Base-by-base conservation (phyloP, 177 flowering plant genomes). In the Vitis hybrid region DNA sequence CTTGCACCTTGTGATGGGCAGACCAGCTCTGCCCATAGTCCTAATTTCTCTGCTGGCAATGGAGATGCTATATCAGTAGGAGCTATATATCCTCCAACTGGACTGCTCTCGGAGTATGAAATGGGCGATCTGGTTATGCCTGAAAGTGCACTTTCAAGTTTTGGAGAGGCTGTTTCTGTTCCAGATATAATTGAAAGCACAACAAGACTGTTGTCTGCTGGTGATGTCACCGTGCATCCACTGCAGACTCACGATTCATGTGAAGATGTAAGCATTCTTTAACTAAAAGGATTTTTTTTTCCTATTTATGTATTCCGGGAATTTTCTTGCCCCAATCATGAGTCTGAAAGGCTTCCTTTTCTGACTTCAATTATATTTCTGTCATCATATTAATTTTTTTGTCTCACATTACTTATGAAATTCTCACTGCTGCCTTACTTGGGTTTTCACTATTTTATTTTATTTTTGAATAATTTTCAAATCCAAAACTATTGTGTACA, bases 131-230 rank as follows among this genome's bases (percentile, higher is more conserved):
- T 82, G 15, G 81, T 78, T 17, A 49, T 86, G 70, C 85, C 86
- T 70, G 90, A 82, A 64, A 83, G 84, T 72, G 83, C 71, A 11
- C 76, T 86, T 64, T 89, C 97, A 54, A 84, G 88, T 74, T 80
- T 76, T 74, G 88, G 80, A 62, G 89, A 85, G 56, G 84, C 78
- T 19, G 70, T 83, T 71, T 75, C 77, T 64, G 79, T 85, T 72
- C 91, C 93, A 48, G 94, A 87, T 80, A 81, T 88, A 64, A 85
- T 90, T 73, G 95, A 92, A 67, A 92, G 88, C 83, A 87, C 91
- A 1, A 81, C 82, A 32, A 89, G 85, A 51, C 67, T 85, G 19
- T 78, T 87, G 63, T 82, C 97, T 69, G 83, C 87, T 62, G 82
- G 80, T 52, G 89, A 89, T 71, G 85, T 79, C 51, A 74, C 90